A percentile compares a stretch with the other conserved stretches of the same genome.
Conservation (phyloP, 768 basidiomycete species). For the Hebeloma cylindrosporum region DNA sequence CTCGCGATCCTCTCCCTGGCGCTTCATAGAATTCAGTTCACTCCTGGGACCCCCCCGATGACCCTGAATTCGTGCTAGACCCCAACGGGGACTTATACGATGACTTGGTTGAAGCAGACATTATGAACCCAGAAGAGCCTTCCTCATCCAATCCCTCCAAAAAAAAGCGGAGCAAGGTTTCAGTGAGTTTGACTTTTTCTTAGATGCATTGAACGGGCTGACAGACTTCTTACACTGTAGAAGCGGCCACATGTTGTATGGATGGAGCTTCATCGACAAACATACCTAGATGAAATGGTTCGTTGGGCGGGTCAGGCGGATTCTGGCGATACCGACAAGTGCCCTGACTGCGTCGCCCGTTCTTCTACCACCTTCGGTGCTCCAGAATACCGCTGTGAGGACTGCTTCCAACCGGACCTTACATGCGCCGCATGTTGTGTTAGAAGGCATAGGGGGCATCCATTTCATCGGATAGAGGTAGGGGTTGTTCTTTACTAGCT, state of each 20-base stretch:
- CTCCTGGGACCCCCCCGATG: slow-evolving; percentile 10
- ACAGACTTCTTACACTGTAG: slow-evolving; percentile 1
- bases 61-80: slow-evolving; percentile 10
- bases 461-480: slow-evolving; percentile 14
- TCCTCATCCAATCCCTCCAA: not conserved
- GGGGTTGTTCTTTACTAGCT: too few species aligned
- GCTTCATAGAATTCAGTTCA: not conserved
- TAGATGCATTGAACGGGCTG: too few species aligned
- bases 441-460: slow-evolving; percentile 1
- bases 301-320: slow-evolving; percentile 8
- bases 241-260: slow-evolving; percentile 15
- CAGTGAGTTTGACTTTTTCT: slow-evolving; percentile 7
- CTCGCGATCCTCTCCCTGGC: not conserved
- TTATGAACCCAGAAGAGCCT: slow-evolving; percentile 7
- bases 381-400: slow-evolving; percentile 10
- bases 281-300: slow-evolving; percentile 14
- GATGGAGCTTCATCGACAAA: slow-evolving; percentile 6
- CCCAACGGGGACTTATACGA: slow-evolving; percentile 1
- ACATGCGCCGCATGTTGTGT: slow-evolving; percentile 11
- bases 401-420: slow-evolving; percentile 10
- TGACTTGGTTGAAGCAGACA: slow-evolving; percentile 1
- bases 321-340: not conserved
- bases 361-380: not conserved
- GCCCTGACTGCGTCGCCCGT: slow-evolving; percentile 9
- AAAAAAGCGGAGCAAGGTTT: slow-evolving; percentile 12